Conservation (phyloP, 1,284 basidiomycete species). For the Fomitopsis betulina region DNA sequence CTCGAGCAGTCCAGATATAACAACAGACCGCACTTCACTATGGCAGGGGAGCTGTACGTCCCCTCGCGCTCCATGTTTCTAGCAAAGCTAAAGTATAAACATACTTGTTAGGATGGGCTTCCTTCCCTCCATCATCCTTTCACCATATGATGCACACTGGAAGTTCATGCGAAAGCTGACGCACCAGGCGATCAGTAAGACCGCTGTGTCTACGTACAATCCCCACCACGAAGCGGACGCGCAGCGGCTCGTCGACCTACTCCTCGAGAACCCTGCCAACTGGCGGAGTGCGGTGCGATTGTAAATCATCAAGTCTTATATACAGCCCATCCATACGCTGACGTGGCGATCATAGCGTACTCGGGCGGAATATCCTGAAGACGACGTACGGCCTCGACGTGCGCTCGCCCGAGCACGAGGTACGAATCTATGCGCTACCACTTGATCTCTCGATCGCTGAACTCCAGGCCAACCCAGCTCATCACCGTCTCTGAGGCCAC, state of each 20-base stretch:
- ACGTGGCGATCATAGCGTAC: not conserved
- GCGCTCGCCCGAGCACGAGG: slow-evolving; percentile 8
- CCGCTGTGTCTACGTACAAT: not conserved
- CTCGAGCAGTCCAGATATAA: not conserved
- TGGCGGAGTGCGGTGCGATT: not conserved
- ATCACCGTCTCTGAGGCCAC: slow-evolving; percentile 14
- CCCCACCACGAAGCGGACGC: not conserved
- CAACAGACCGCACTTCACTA: not conserved
- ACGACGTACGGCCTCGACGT: slow-evolving; percentile 4
- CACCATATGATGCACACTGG: not conserved
- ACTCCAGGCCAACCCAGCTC: slow-evolving; percentile 2
- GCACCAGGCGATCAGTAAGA: not conserved
- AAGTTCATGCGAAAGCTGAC: not conserved
- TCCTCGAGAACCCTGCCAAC: not conserved
- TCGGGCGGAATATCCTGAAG: not conserved
- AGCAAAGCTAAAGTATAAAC: no score
- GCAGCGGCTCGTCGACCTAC: not conserved
- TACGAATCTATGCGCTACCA: not conserved
- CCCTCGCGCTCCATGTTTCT: not conserved
- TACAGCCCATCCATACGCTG: not conserved
- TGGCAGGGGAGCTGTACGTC: not conserved
- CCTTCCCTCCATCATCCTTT: not conserved
- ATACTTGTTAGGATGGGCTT: not conserved
- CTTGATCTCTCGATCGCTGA: not conserved
- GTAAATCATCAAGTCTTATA: not conserved